Base-by-base conservation (phyloP, 2,329 filamentous ascomycete genomes). In the Hypoxylon rubiginosum region DNA sequence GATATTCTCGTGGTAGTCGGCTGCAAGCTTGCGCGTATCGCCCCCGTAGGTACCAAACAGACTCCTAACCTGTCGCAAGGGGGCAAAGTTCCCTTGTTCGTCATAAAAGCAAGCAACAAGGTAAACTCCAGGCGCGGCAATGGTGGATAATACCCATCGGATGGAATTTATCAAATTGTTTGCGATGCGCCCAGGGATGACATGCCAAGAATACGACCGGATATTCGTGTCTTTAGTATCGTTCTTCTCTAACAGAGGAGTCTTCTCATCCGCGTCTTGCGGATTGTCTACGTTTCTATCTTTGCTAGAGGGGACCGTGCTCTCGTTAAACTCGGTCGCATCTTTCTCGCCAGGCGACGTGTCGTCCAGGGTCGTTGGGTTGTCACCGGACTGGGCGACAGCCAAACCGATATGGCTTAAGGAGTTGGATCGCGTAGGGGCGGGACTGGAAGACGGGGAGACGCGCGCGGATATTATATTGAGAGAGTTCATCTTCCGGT, bases 381-480 rank as follows among this genome's bases (percentile, higher is more conserved):
- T 69, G 56, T 80, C 76, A 64, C 81, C 80, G 62, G 82, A 77
- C 62, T 81, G 76, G 28, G 73, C 62, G 68, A 84, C 78, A 53
- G 82, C 81, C 51, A 86, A 76, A 67, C 83, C 81, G 66, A 88
- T 78, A 66, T 84, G 85, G 72, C 82, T 82, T 74, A 89, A 81
- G 28, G 88, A 90, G 78, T 89, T 90, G 67, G 87, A 86, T 77
- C 88, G 85, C 63, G 88, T 85, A 59, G 86, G 84, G 48, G 79
- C 77, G 34, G 87, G 84, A 72, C 83, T 88, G 64, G 86, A 81
- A 58, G 87, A 79, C 71, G 88, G 86, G 73, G 88, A 89, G 79
- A 94, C 92, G 82, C 92, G 91, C 79, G 92, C 90, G 76, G 93
- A 96, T 79, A 97, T 89, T 80, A 97, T 93, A 83, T 96, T 97